These are phyloP conservation scores for Pyrenophora graminea DNA, from an alignment of 2,329 filamentous ascomycete genomes.

Conservation along the genomic window DNA sequence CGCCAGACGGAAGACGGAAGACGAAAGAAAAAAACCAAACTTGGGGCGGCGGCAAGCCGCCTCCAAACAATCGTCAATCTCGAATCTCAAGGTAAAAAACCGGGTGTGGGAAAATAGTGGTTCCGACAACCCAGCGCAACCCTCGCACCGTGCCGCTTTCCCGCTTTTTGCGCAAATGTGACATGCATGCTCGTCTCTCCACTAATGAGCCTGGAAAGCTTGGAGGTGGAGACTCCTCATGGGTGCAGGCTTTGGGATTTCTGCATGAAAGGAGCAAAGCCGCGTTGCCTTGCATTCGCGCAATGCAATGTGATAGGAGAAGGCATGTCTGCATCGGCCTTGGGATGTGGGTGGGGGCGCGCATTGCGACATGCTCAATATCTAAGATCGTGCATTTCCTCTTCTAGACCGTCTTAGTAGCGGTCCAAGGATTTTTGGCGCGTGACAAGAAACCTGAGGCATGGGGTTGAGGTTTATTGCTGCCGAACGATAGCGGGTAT, in stretches of 20 bases:
- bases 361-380: not conserved
- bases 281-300: no score
- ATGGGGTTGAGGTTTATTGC: not conserved
- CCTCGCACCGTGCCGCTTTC: not conserved
- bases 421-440: constrained; percentile 1
- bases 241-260: no score
- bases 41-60: no score
- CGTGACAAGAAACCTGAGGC: not conserved
- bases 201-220: no score
- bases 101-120: no score
- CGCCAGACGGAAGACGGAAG: no score
- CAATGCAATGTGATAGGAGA: constrained; percentile 9
- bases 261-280: no score
- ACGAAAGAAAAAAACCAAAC: not conserved
- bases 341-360: not conserved
- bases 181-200: no score
- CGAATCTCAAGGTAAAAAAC: no score
- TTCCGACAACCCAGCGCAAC: no score
- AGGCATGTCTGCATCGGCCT: not conserved
- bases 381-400: constrained; percentile 11
- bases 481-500: not conserved
- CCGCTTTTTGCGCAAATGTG: not conserved
- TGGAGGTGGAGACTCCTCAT: no score
- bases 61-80: no score
- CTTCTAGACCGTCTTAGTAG: constrained; percentile 26